A percentile compares a stretch with the other conserved stretches of the same genome.
Conservation (phyloP, 164 flowering plant species). For the Vitis rotundifolia region DNA sequence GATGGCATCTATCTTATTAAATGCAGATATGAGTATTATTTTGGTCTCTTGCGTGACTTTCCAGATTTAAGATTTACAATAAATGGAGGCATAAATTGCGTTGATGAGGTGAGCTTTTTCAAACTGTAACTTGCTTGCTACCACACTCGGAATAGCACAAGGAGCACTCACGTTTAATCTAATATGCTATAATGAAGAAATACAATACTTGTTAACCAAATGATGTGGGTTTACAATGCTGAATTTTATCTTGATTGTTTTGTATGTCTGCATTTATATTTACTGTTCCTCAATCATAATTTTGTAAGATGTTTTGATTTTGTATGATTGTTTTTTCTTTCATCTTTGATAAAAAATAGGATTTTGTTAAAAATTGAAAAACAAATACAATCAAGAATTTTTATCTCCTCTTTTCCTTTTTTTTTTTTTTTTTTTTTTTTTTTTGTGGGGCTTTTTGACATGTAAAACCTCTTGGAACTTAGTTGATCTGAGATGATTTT, state of each 20-base stretch:
- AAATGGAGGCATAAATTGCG: slow-evolving; percentile 86
- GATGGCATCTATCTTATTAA: neutral
- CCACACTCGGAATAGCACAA: too few relatives aligned
- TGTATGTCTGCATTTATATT: neutral
- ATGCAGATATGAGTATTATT: slow-evolving; percentile 86
- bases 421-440: too few relatives aligned
- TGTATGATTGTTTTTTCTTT: too few relatives aligned
- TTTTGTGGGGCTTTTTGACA: too few relatives aligned
- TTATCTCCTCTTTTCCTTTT: too few relatives aligned
- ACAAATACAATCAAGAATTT: too few relatives aligned
- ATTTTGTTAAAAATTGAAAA: too few relatives aligned
- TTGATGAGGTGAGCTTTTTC: slow-evolving; percentile 64
- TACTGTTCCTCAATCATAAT: too few relatives aligned
- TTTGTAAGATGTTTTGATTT: too few relatives aligned
- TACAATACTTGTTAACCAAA: neutral
- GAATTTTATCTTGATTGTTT: neutral
- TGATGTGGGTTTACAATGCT: neutral
- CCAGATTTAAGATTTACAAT: slow-evolving; percentile 86
- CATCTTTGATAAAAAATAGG: too few relatives aligned
- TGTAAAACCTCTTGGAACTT: too few relatives aligned
- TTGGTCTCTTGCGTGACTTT: slow-evolving; percentile 92
- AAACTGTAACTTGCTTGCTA: neutral
- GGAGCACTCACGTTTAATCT: neutral
- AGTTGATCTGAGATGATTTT: too few relatives aligned
- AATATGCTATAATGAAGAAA: neutral